Evolutionary conservation across 768 basidiomycete genomes (phyloP), one percentile per base, ranked within the genome.

Genomic region (Scleroderma citrinum): DNA sequence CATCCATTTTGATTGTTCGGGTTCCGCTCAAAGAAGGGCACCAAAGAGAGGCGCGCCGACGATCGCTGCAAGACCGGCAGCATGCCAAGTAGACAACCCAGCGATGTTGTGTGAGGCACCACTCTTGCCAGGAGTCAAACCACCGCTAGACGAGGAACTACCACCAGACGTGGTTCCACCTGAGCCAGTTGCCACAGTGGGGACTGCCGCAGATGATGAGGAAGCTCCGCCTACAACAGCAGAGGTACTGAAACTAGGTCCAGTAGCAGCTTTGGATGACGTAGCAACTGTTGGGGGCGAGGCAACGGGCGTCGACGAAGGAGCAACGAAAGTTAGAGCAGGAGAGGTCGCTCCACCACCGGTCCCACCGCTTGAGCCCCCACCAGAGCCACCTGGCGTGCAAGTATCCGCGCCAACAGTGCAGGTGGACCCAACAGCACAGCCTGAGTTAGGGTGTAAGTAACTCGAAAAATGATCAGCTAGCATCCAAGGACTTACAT

Each of bases 361-460:
- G 2, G 42, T n/a, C 5, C 49, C 52, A 5, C 52, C 52, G 14
- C 38, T 26, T 17, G 24, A 13, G 7, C 55, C 41, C 1, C 56
- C 40, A 5, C 58, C 36, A 2, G 26, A 20, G 10, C 53, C 41
- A n/a, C 30, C 35, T 19, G 3, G 1, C 2, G 30, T 19, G 41
- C 59, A 63, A 8, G 51, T 52, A 31, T 51, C 3, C 0, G 20
- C 35, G 35, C 34, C 46, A 20, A 34, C 2, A 14, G 24, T 44
- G 42, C 62, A 63, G 2, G 20, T 30, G 8, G 29, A 19, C 13
- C 57, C 59, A 6, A 3, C 19, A 10, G 56, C 43, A 36, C 62
- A 64, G 41, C 62, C 62, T 63, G 26, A 1, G 14, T 21, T 10
- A 17, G 30, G 8, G 8, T 19, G n/a, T 56, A 20, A 61, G 51